Base-by-base conservation (phyloP, 1,139 yeast species). In the Candida dubliniensis region DNA sequence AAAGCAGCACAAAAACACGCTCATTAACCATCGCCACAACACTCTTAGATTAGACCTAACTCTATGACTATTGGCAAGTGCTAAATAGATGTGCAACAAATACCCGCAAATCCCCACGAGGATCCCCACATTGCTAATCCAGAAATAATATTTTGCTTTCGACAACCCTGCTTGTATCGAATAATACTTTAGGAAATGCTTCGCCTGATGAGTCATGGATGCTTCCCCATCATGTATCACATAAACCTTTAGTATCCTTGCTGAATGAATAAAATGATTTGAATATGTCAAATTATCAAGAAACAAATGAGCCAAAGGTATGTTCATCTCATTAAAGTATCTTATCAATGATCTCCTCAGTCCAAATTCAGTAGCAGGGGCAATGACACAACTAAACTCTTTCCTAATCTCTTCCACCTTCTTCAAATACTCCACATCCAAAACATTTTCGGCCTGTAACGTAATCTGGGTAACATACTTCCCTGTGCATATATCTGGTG, bases 31-130 rank as follows among this genome's bases (percentile, higher is more conserved):
- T 1, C 90, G 91, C n/a, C 76, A 45, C 7, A 83, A 53, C 10
- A 87, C 63, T 0, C 93, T 91, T 2, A 70, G 40, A 53, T 74
- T 76, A 2, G 91, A 84, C 42, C 81, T 74, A 9, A 86, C 76
- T 15, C 79, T 69, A 39, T 77, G 77, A 41, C 76, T 64, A 48
- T 81, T 79, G 14, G 79, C 65, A 27, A 84, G 65, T 13, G 84
- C 71, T n/a, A 82, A 54, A 47, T 62, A 69, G 13, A 66, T 47
- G 47, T 60, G 63, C 12, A 61, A 37, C 9, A 59, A 18, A 36
- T 55, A 60, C 2, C 42, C 45, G 1, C 52, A 25, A 11, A 60
- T 38, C 2, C 50, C 18, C 3, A 42, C n/a, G 10, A 42, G 27
- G 1, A 48, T 43, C 8, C 45, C 2, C 9, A 40, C 14, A n/a